These are phyloP conservation scores for Phytopythium helicoides DNA, from an alignment of 352 stramenopile species.

Conservation along the genomic window DNA sequence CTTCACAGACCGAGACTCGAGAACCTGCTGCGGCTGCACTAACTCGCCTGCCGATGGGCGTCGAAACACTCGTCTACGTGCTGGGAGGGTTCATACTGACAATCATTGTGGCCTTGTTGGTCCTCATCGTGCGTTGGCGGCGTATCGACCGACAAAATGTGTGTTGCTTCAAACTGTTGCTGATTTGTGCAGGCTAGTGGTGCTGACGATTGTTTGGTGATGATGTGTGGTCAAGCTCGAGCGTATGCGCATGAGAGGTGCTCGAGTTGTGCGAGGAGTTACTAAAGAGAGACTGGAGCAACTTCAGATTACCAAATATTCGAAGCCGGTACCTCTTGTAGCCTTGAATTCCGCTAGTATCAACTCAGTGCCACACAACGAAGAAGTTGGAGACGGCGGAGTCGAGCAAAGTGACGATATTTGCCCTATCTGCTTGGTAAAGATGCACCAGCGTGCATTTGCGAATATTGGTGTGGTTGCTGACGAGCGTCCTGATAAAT, in stretches of 20 bases:
- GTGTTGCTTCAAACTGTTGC: slow-evolving; percentile 6
- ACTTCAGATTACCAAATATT: slow-evolving; percentile 67
- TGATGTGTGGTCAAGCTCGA: slow-evolving; percentile 31
- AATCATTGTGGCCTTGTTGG: slow-evolving; percentile 53
- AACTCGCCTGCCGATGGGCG: slow-evolving; percentile 33
- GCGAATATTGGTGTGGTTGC: background rate
- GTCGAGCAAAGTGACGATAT: slow-evolving; percentile 47
- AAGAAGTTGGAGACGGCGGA: background rate
- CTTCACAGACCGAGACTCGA: slow-evolving; percentile 7
- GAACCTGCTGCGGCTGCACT: slow-evolving; percentile 8
- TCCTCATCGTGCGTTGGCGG: slow-evolving; percentile 65
- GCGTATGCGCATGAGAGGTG: slow-evolving; percentile 40
- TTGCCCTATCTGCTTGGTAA: slow-evolving; percentile 72
- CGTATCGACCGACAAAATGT: slow-evolving; percentile 62
- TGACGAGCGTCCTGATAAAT: slow-evolving; percentile 8
- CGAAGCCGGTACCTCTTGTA: background rate
- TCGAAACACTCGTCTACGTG: slow-evolving; percentile 74
- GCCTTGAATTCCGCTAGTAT: background rate
- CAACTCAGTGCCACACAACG: background rate
- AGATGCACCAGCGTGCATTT: background rate
- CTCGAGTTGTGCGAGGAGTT: slow-evolving; percentile 44
- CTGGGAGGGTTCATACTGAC: slow-evolving; percentile 63
- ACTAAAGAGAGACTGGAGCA: slow-evolving; percentile 60
- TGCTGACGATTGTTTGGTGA: background rate
- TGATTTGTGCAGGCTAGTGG: background rate